These are phyloP conservation scores for Phytophthora sp. DNA, from an alignment of 352 stramenopile species.

Conservation along the genomic window DNA sequence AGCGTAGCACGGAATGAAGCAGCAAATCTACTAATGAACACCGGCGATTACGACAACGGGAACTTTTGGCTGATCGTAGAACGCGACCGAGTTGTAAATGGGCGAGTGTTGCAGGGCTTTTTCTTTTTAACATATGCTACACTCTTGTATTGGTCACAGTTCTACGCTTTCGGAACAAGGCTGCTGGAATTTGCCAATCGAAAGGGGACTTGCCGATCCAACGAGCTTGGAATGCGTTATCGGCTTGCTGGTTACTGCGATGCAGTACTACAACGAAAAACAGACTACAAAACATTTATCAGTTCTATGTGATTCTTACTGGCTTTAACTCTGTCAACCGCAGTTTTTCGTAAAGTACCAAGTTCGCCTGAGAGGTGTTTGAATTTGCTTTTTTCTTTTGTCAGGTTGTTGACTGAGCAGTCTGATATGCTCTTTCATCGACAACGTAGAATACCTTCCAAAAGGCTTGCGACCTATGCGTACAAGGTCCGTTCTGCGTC, in stretches of 20 bases:
- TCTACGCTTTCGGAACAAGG: background rate
- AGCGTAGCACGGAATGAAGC: slow-evolving; percentile 31
- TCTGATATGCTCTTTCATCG: background rate
- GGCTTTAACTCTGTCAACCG: slow-evolving; percentile 18
- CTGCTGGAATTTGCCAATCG: background rate
- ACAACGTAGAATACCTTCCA: slow-evolving; percentile 25
- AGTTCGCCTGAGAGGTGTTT: no score
- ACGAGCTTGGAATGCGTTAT: background rate
- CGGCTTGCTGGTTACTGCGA: background rate
- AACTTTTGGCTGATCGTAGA: slow-evolving; percentile 46
- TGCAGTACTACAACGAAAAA: background rate
- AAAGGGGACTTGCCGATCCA: background rate
- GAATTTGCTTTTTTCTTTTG: no score
- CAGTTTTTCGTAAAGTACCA: slow-evolving; percentile 20
- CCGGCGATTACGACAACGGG: slow-evolving; percentile 34
- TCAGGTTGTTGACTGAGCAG: background rate
- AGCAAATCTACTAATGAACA: slow-evolving; percentile 47
- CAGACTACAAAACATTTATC: background rate
- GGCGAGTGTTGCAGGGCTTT: slow-evolving; percentile 10
- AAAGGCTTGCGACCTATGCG: slow-evolving; percentile 25
- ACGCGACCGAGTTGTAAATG: background rate
- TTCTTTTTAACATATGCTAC: slow-evolving; percentile 13
- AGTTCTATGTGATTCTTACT: slow-evolving; percentile 18
- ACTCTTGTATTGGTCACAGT: slow-evolving; percentile 14
- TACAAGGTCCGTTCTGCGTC: slow-evolving; percentile 26